Conservation (phyloP, 2,329 filamentous ascomycete genomes). For the Stemphylium lycopersici region DNA sequence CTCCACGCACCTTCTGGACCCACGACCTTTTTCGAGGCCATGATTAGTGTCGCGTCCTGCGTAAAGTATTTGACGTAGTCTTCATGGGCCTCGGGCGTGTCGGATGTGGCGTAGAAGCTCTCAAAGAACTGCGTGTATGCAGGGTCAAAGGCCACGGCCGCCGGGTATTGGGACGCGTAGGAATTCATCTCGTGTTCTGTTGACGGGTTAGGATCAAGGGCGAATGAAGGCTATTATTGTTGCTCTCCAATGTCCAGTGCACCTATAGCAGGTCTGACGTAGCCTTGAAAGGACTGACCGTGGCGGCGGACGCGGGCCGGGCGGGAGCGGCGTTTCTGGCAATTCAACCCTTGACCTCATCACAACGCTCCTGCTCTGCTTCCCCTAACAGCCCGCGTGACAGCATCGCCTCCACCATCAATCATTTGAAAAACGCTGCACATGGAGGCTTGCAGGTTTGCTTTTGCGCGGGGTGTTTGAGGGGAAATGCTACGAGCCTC, state of each 20-base stretch:
- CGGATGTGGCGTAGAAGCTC: conserved; percentile 55
- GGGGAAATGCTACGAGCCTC: not conserved
- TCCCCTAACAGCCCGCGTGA: not conserved
- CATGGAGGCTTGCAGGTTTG: too few relatives aligned
- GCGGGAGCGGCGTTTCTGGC: conserved; percentile 12
- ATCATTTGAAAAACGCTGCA: not conserved
- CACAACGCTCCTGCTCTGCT: not conserved
- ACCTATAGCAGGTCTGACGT: conserved; percentile 9
- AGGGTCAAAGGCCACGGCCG: conserved; percentile 46
- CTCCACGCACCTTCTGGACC: conserved; percentile 52
- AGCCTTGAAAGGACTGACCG: not conserved
- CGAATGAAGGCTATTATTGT: not conserved
- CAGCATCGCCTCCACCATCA: not conserved
- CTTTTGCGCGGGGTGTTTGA: not conserved
- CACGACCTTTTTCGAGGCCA: conserved; percentile 56
- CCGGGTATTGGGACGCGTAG: conserved; percentile 47
- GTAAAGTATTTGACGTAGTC: conserved; percentile 58
- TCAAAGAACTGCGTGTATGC: conserved; percentile 54
- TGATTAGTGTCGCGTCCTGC: conserved; percentile 57
- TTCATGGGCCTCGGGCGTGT: conserved; percentile 56
- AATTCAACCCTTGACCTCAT: conserved; percentile 1
- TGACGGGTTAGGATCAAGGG: conserved; percentile 1
- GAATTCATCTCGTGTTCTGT: conserved; percentile 27
- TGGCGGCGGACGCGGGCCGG: conserved; percentile 5
- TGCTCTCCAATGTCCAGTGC: conserved; percentile 9